A percentile compares a stretch with the other conserved stretches of the same genome.
Conservation (phyloP, 768 basidiomycete species). For the Suillus brevipes region DNA sequence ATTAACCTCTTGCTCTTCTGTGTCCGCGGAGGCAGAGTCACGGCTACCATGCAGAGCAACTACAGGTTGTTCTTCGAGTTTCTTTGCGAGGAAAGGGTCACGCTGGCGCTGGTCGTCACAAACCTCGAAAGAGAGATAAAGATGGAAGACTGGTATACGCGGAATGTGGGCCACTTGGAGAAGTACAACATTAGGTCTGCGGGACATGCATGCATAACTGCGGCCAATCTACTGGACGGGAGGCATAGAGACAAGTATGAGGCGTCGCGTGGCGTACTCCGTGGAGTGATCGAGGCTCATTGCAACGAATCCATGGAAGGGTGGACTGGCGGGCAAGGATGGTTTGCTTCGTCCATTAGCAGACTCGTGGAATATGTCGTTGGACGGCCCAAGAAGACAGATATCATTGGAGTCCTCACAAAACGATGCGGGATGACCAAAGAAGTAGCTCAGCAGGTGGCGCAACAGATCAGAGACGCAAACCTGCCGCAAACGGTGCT, state of each 20-base stretch:
- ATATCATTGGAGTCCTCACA: background rate
- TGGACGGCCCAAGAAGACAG: background rate
- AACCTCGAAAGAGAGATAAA: slow-evolving; percentile 38
- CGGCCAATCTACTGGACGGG: slow-evolving; percentile 22
- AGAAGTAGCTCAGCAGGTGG: background rate
- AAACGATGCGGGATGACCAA: slow-evolving; percentile 26
- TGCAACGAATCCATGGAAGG: background rate
- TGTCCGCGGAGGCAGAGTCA: slow-evolving; percentile 42
- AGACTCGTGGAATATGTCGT: background rate
- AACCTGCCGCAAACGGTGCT: no score
- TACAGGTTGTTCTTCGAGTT: slow-evolving; percentile 43
- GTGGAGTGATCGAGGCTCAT: background rate
- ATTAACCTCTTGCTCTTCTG: slow-evolving; percentile 43
- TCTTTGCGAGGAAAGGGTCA: slow-evolving; percentile 38
- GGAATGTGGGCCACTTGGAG: slow-evolving; percentile 26
- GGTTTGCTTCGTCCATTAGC: slow-evolving; percentile 7
- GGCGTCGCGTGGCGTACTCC: slow-evolving; percentile 27
- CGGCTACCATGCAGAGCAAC: slow-evolving; percentile 37
- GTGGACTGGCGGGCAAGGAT: slow-evolving; percentile 15
- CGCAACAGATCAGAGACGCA: background rate
- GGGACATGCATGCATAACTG: slow-evolving; percentile 45
- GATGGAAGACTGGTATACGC: slow-evolving; percentile 38
- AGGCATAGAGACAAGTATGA: slow-evolving; percentile 33
- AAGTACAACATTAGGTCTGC: slow-evolving; percentile 27
- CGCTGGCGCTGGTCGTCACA: slow-evolving; percentile 36